These are phyloP conservation scores for Diddensiella caesifluorescens DNA, from an alignment of 805 yeast genomes.

Conservation along the genomic window DNA sequence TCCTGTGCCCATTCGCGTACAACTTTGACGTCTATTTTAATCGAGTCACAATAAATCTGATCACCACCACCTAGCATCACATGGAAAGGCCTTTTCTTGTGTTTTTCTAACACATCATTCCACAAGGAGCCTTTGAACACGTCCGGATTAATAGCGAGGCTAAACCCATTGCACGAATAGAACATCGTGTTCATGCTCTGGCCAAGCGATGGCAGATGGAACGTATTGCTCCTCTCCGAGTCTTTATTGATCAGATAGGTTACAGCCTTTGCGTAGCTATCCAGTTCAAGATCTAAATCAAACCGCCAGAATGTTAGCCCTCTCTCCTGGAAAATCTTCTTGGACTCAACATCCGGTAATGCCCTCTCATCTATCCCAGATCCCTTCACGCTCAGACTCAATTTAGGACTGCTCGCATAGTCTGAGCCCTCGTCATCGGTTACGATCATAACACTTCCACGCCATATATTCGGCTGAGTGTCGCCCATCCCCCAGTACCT, in stretches of 20 bases:
- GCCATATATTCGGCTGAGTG: constrained; percentile 43
- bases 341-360: constrained; percentile 32
- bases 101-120: constrained; percentile 78
- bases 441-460: constrained; percentile 67
- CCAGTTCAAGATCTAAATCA: constrained; percentile 46
- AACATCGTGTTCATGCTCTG: constrained; percentile 79
- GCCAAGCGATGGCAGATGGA: constrained; percentile 57
- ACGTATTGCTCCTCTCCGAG: constrained; percentile 46
- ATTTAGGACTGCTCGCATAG: constrained; percentile 28
- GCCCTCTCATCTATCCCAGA: background rate
- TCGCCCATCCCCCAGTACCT: constrained; percentile 62
- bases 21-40: constrained; percentile 50
- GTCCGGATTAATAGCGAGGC: constrained; percentile 61
- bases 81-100: constrained; percentile 57
- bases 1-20: constrained; percentile 56
- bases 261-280: constrained; percentile 51
- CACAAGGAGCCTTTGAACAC: constrained; percentile 73
- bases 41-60: constrained; percentile 83
- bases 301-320: constrained; percentile 64
- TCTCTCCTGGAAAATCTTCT: constrained; percentile 39
- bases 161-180: constrained; percentile 88
- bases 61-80: constrained; percentile 99
- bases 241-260: constrained; percentile 54
- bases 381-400: constrained; percentile 20
- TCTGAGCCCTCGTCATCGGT: constrained; percentile 38